phyloP scores from a whole-genome alignment of 345 rosid species.

The Hypericum androsaemum region DNA sequence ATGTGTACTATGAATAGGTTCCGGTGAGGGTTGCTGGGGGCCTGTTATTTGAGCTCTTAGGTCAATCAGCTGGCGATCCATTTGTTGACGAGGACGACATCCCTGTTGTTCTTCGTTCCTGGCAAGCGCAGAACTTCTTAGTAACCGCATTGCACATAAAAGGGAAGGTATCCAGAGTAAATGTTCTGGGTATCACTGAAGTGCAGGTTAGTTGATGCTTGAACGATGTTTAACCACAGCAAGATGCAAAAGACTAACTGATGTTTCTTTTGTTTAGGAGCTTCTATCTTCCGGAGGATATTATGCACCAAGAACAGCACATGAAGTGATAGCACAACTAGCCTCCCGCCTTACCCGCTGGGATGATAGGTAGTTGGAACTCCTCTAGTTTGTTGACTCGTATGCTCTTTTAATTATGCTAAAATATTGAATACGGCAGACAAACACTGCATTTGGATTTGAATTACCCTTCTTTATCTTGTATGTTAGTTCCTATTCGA shows the following conservation, averaged over 20 bases:
- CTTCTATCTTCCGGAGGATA: slow-evolving; percentile 76
- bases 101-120: slow-evolving; percentile 81
- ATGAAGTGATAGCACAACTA: slow-evolving; percentile 76
- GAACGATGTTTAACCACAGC: background rate
- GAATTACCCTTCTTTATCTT: no score
- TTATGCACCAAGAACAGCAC: slow-evolving; percentile 72
- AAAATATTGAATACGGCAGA: no score
- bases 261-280: slow-evolving; percentile 39
- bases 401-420: no score
- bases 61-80: slow-evolving; percentile 97
- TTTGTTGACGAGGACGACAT: slow-evolving; percentile 79
- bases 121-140: slow-evolving; percentile 94
- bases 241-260: background rate
- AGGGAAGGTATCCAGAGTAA: slow-evolving; percentile 43
- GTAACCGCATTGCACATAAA: slow-evolving; percentile 75
- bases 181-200: slow-evolving; percentile 75
- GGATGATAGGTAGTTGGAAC: slow-evolving; percentile 73
- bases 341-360: slow-evolving; percentile 76
- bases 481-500: background rate
- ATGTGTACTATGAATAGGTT: slow-evolving; percentile 27
- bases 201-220: slow-evolving; percentile 62
- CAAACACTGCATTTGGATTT: no score
- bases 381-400: no score
- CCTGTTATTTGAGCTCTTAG: slow-evolving; percentile 85
- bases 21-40: slow-evolving; percentile 99